Percentiles rank a stretch among this genome's conserved stretches.
Evolutionary conservation across 75 land plant species (phyloP).

Genomic region (Pinus tabuliformis): DNA sequence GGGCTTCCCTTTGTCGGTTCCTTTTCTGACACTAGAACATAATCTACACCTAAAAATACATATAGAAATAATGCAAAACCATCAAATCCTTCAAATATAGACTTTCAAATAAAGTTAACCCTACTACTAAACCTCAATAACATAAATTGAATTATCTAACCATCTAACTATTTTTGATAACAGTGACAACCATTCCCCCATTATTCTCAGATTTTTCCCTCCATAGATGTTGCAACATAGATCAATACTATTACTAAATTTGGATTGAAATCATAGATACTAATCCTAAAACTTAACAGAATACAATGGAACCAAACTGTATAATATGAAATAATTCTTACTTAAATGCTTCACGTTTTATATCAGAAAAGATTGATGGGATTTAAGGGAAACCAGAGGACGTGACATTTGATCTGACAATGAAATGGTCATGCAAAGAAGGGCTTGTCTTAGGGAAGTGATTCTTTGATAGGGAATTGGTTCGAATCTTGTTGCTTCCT

Average conservation of each 20-base stretch:
- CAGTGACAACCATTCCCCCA: slow-evolving; percentile 67
- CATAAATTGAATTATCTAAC: slow-evolving; percentile 15
- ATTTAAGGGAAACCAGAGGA: slow-evolving; percentile 35
- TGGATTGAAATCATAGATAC: background rate
- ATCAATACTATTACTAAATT: background rate
- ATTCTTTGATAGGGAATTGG: slow-evolving; percentile 17
- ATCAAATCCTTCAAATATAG: background rate
- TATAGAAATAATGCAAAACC: background rate
- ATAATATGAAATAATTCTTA: no score
- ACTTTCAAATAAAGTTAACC: background rate
- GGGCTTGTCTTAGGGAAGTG: slow-evolving; percentile 31
- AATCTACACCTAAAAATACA: slow-evolving; percentile 49
- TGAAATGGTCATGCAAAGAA: slow-evolving; percentile 55
- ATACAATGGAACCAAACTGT: background rate
- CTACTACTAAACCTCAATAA: background rate
- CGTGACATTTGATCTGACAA: slow-evolving; percentile 56
- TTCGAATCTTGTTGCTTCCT: slow-evolving; percentile 43
- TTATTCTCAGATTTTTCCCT: slow-evolving; percentile 56
- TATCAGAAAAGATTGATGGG: background rate
- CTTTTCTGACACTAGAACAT: slow-evolving; percentile 50
- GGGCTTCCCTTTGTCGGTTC: slow-evolving; percentile 60
- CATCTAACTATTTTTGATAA: slow-evolving; percentile 25
- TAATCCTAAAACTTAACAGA: background rate
- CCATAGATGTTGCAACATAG: slow-evolving; percentile 38
- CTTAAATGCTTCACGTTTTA: no score